These are phyloP conservation scores for Fusarium decemcellulare DNA, from an alignment of 2,329 filamentous ascomycete species.

Conservation along the genomic window DNA sequence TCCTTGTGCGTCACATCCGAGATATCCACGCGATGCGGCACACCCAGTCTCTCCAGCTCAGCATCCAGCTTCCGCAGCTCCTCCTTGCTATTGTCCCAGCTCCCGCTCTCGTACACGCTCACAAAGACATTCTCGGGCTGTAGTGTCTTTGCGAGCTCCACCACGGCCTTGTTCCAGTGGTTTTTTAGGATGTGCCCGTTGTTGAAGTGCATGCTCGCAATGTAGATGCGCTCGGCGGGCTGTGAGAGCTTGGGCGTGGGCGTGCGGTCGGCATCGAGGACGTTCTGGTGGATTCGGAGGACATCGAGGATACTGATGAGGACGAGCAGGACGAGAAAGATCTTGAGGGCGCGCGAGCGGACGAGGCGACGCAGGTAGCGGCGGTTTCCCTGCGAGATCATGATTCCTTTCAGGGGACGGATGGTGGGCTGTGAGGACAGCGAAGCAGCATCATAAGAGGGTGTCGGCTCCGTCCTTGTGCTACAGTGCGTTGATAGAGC, in stretches of 20 bases:
- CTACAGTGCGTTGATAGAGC: not conserved
- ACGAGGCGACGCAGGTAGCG: constrained; percentile 55
- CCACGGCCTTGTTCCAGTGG: constrained; percentile 74
- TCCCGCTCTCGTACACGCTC: constrained; percentile 77
- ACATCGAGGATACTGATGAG: constrained; percentile 57
- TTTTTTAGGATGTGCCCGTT: constrained; percentile 71
- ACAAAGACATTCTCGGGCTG: constrained; percentile 77
- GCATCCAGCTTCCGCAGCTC: constrained; percentile 70
- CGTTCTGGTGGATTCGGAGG: constrained; percentile 54
- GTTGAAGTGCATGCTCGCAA: constrained; percentile 80
- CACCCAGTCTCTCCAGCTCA: constrained; percentile 65
- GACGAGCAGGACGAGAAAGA: constrained; percentile 52
- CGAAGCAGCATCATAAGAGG: constrained; percentile 42
- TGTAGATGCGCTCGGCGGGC: constrained; percentile 68
- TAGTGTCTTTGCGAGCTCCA: constrained; percentile 68
- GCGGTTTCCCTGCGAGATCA: constrained; percentile 50
- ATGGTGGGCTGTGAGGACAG: constrained; percentile 30
- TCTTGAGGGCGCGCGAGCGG: constrained; percentile 53
- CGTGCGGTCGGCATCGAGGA: constrained; percentile 48
- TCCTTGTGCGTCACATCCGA: constrained; percentile 72
- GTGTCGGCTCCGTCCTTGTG: constrained; percentile 1
- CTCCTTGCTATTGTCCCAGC: constrained; percentile 77
- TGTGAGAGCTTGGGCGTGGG: constrained; percentile 44
- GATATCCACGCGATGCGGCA: constrained; percentile 68
- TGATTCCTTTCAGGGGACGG: constrained; percentile 37